Base-by-base conservation (phyloP, 108 stramenopile genomes). In the Nannochloropsis oceanica region DNA sequence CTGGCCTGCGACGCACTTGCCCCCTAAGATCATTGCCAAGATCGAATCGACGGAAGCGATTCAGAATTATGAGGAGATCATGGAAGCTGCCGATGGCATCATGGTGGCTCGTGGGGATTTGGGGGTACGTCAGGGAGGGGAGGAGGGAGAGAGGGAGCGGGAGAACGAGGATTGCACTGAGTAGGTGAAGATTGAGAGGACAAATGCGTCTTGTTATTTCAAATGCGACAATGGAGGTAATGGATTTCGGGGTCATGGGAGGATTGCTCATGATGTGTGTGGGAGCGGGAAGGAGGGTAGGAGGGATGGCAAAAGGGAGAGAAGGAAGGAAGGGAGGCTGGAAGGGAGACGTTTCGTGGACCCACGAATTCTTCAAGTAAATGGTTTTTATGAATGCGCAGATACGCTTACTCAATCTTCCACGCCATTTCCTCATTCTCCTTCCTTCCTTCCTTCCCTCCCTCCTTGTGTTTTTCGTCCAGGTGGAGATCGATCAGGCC, bases 1-100 rank as follows among this genome's bases (percentile, higher is more conserved):
- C 26, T 89, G 89, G 89, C 86, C 88, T 24, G 88, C n/a, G 84
- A 79, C 93, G 91, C 91, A 86, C 82, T 84, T 93, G 5, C 80
- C 93, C 42, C 95, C 96, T 5, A 86, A 93, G 43, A 93, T 96
- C 43, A 94, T 96, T 81, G 88, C 91, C 82, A 96, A 96, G 90
- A 95, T 96, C 90, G 96, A 96, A 92, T 94, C 90, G 82, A 94
- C 93, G 88, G 94, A 86, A 42, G 87, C 84, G 7, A 20, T 87
- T 18, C 44, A 87, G 1, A 84, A 87, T 11, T 80, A 42, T 34
- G 84, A 87, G 18, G 87, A 81, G 26, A 87, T 87, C 22, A 43
- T 87, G 34, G 26, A 79, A 11, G 42, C 43, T 11, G 13, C 79
- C 44, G 87, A 87, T 26, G 87, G 83, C 1, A 87, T 87, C 80